Base-by-base conservation (phyloP, 1,284 basidiomycete species). In the Rugosomyces carneus region DNA sequence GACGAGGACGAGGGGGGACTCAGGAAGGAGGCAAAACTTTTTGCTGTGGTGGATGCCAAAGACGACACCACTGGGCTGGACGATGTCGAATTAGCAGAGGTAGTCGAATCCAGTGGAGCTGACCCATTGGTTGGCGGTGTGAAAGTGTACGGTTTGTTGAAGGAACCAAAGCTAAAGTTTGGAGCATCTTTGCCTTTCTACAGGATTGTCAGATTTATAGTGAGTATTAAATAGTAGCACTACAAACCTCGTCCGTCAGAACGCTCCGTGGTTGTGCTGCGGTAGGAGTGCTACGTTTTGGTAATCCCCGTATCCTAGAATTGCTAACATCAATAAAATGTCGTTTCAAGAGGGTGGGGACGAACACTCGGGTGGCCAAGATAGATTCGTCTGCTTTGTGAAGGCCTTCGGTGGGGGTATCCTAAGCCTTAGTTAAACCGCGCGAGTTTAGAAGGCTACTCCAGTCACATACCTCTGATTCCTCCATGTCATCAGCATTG, bases 251-350 rank as follows among this genome's bases (percentile, higher is more conserved):
- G 16, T 23, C 18, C 15, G 13, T 7, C 16, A 20, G 35, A 5
- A 10, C 18, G 47, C 56, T 50, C 34, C 31, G 49, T 26, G 16
- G 52, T 34, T 11, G 55, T 49, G 34, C 50, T 34, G 46, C 53
- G 18, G 54, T 54, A 59, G 55, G 15, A n/a, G 8, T 5, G 31
- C n/a, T 13, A 38, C 81, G 76, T 57, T 73, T 78, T 0, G 81
- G 81, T 10, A 84, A 63, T 16, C 59, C 73, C 44, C 72, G 72
- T 55, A 84, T 82, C 57, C 80, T 84, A 49, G 44, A 56, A 55
- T 45, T 51, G 29, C 41, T 32, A 23, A 42, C 40, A 20, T 50
- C 43, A 40, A 23, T 42, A 10, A n/a, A 37, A 20, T 20, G 36
- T 9, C 41, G 15, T 24, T n/a, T 35, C 23, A 11, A 42, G 7